Percentiles rank a stretch among this genome's conserved stretches.
phyloP scores from a whole-genome alignment of 306 rosid genomes.

The Quercus robur region DNA sequence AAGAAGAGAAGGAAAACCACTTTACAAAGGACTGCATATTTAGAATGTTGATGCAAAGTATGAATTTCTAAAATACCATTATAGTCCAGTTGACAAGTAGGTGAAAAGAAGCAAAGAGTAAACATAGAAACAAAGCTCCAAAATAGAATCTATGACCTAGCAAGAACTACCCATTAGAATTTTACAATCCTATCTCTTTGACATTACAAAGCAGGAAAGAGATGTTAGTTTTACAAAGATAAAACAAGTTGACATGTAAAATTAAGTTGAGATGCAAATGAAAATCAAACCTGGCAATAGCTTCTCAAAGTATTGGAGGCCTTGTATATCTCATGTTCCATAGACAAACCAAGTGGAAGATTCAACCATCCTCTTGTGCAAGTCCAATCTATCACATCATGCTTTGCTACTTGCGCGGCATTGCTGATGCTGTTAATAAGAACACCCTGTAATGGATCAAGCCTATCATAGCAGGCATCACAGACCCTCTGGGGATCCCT shows the following conservation, averaged over 20 bases:
- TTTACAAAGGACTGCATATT: background rate
- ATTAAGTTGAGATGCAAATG: background rate
- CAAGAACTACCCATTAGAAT: background rate
- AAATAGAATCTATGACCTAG: background rate
- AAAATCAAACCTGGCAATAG: conserved; percentile 73
- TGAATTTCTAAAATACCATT: background rate
- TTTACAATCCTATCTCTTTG: background rate
- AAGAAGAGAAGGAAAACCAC: too few species aligned
- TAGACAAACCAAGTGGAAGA: conserved; percentile 81
- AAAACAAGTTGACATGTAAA: background rate
- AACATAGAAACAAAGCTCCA: background rate
- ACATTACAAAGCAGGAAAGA: background rate
- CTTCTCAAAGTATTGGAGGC: conserved; percentile 81
- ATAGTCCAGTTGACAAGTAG: background rate
- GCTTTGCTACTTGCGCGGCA: conserved; percentile 83
- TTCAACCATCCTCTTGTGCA: conserved; percentile 93
- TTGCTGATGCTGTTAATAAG: conserved; percentile 85
- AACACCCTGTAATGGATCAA: conserved; percentile 89
- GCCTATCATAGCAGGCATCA: conserved; percentile 92
- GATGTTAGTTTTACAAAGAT: background rate
- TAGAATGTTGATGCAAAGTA: background rate
- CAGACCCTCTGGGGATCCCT: conserved; percentile 98
- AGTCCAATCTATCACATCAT: conserved; percentile 97
- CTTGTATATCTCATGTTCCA: conserved; percentile 97
- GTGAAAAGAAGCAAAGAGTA: background rate